Percentiles rank a stretch among this genome's conserved stretches.
Conservation (phyloP, 345 rosid species). For the Melaleuca alternifolia region DNA sequence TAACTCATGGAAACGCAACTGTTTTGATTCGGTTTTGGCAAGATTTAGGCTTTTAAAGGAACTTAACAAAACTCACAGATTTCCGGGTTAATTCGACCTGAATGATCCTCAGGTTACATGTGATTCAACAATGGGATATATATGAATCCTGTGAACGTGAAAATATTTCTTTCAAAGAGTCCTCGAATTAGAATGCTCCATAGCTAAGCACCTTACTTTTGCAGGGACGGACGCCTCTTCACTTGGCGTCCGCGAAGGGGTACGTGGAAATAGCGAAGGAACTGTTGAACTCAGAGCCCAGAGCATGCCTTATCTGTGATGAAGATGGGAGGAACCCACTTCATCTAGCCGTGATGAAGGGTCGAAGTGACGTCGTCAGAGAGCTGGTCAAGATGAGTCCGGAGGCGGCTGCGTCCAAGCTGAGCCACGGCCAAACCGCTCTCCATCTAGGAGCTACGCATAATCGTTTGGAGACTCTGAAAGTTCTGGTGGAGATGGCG, state of each 20-base stretch:
- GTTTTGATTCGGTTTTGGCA: not conserved
- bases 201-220: not conserved
- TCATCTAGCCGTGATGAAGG: not conserved
- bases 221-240: not conserved
- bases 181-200: not conserved
- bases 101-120: not conserved
- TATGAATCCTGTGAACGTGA: not conserved
- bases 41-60: not conserved
- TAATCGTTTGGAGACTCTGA: not conserved
- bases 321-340: not conserved
- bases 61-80: not conserved
- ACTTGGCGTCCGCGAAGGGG: not conserved
- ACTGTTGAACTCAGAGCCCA: not conserved
- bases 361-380: not conserved
- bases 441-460: not conserved
- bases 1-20: not conserved
- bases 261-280: not conserved
- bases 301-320: not conserved
- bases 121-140: not conserved
- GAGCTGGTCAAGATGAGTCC: not conserved
- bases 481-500: not conserved
- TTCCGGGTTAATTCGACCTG: not conserved
- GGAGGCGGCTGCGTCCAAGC: rapidly evolving
- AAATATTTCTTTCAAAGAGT: not conserved
- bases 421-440: not conserved